Conservation (phyloP, 2,329 filamentous ascomycete genomes). For the Phyllosticta citribraziliensis region DNA sequence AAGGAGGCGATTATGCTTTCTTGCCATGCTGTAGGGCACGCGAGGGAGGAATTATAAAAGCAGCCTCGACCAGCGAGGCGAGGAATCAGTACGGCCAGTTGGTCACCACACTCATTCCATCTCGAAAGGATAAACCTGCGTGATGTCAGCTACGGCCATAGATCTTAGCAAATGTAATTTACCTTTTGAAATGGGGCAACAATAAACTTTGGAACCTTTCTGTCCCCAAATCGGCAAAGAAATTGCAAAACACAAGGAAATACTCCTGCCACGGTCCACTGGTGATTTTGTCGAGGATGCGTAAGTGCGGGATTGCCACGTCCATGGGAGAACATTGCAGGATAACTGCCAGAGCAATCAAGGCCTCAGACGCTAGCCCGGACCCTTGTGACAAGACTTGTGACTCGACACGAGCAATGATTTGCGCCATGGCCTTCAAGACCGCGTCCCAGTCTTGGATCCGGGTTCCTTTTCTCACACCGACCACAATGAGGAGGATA, state of each 20-base stretch:
- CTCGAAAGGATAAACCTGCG: constrained; percentile 56
- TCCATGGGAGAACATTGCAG: constrained; percentile 74
- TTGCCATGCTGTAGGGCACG: constrained; percentile 22
- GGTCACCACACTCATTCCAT: constrained; percentile 21
- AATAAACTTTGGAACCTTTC: constrained; percentile 72
- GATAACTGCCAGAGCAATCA: constrained; percentile 49
- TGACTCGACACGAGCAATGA: constrained; percentile 20
- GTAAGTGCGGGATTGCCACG: constrained; percentile 60
- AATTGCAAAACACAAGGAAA: constrained; percentile 80
- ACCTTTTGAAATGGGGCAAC: constrained; percentile 72
- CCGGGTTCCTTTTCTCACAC: constrained; percentile 71
- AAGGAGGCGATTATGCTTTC: constrained; percentile 55
- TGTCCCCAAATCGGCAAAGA: constrained; percentile 63
- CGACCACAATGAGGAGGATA: constrained; percentile 59
- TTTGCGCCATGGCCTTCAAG: constrained; percentile 34
- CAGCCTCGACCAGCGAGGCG: constrained; percentile 13
- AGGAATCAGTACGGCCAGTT: constrained; percentile 24
- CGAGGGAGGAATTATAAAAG: constrained; percentile 7
- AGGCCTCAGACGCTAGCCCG: constrained; percentile 19
- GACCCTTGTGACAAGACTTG: constrained; percentile 9
- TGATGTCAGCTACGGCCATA: constrained; percentile 13
- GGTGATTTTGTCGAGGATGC: constrained; percentile 54
- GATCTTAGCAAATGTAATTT: constrained; percentile 11
- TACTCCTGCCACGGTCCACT: constrained; percentile 56
- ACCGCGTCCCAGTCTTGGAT: constrained; percentile 62